Evolutionary conservation across 805 yeast species (phyloP), one percentile per base, ranked within the genome.

Genomic region (Wickerhamiella azyma): DNA sequence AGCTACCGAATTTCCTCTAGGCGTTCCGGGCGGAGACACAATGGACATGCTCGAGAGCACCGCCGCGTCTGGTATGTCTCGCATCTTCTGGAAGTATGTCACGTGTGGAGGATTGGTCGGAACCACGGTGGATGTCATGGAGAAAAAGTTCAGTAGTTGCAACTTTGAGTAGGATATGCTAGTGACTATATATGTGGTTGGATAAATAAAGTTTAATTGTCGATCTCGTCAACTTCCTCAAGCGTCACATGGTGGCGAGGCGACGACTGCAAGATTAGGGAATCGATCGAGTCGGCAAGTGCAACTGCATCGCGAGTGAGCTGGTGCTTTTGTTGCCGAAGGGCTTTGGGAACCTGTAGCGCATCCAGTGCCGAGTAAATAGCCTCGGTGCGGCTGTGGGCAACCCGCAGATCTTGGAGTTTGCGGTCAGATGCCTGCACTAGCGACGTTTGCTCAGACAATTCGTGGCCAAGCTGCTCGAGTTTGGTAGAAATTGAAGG

Each of bases 21-120:
- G 65, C 21, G 64, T 59, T 47, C 60, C 53, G 14, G 65, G 63
- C n/a, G 65, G 65, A 19, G 62, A 57, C 10, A 61, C 60, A 48
- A 61, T 50, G 28, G 62, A 55, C 65, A 61, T 61, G 26, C 35
- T 43, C 39, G 44, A 41, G 21, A 41, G 37, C 9, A 30, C 33
- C 14, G 33, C 33, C 33, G 11, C 16, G 16, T 30, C 16, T 30
- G 33, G 33, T 10, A 30, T 13, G 14, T 30, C 33, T 13, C 33
- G 33, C 33, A 30, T 30, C 33, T 10, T 10, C 16, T 30, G 33
- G 33, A 30, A 30, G n/a, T 30, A 30, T 30, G 33, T 30, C 33
- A 30, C 16, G 16, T 28, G 30, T 9, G 30, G 11, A 10, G 33
- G 33, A n/a, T 30, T 30, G 33, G 14, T 30, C n/a, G 14, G 11